Percentiles rank a stretch among this genome's conserved stretches.
Evolutionary conservation across 768 basidiomycete genomes (phyloP).

Genomic region (Mycena rebaudengoi): DNA sequence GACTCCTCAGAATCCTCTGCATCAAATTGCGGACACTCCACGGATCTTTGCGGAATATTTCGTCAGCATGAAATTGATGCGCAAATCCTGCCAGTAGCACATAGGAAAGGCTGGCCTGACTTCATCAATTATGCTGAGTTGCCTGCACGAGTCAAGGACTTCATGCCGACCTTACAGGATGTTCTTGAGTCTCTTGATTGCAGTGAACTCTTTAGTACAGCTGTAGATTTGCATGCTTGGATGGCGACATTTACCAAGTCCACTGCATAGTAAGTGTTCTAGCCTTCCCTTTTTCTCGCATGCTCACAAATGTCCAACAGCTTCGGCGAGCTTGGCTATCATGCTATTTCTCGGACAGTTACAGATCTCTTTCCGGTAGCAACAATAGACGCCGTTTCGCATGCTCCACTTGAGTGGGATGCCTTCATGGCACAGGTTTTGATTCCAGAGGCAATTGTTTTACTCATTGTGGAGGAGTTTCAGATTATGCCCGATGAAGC

Average conservation of each 20-base stretch:
- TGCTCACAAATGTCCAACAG: background rate
- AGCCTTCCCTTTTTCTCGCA: background rate
- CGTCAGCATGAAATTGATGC: background rate
- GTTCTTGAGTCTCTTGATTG: background rate
- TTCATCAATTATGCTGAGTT: background rate
- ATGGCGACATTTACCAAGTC: background rate
- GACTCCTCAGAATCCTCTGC: background rate
- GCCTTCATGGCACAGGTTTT: background rate
- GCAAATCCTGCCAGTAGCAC: background rate
- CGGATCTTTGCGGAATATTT: background rate
- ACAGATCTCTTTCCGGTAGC: background rate
- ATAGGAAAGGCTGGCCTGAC: background rate
- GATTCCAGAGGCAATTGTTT: background rate
- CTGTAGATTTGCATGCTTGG: background rate
- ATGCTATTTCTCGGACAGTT: background rate
- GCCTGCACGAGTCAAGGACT: background rate
- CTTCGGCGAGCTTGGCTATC: background rate
- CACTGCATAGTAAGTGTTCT: background rate
- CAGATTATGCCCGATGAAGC: background rate
- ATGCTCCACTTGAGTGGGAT: background rate
- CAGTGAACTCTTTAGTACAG: background rate
- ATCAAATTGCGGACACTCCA: background rate
- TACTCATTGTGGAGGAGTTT: background rate
- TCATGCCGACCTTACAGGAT: background rate
- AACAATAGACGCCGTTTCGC: background rate